Evolutionary conservation across 2,329 filamentous ascomycete species (phyloP), one percentile per base, ranked within the genome.

Genomic region (Thielaviopsis euricoi): DNA sequence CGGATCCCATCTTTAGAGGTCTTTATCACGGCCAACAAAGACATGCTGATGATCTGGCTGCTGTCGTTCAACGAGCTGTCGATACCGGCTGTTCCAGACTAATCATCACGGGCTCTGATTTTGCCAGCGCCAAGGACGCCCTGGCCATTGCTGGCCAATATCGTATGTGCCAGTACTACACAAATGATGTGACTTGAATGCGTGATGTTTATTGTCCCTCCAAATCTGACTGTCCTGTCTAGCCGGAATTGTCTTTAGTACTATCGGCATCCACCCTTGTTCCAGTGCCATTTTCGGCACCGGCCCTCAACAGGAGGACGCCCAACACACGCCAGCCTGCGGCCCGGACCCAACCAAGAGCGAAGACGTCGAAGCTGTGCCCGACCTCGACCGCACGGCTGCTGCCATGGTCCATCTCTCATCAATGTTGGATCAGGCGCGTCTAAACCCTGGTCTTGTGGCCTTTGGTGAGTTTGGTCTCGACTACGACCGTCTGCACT

Each of bases 381-480:
- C 65, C 2, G 58, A 62, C 40, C 19, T 10, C 2, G 65, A 63
- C 58, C 74, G 73, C 64, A 78, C 78, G 2, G 65, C 67, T 12
- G 66, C 69, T 49, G 75, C 80, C 66, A 75, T 89, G 22, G 62
- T 71, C 0, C 76, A 80, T 29, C 77, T 97, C n/a, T 76, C 76
- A 51, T 66, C 72, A 6, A 73, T 96, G 2, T 80, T 90, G 3
- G 66, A 77, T 1, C 71, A 80, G 40, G 79, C 81, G 0, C 81
- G 80, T 19, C 62, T 70, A 2, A 68, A 70, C 5, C 68, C 79
- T 6, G 68, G 79, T 0, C 76, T 87, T 48, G 83, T 88, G 0
- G 91, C 93, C 6, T 89, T 96, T 68, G 93, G 93, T 53, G 93
- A 98, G 71, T 89, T 98, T 62, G 93, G 93, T 1, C 83, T 98